A percentile compares a stretch with the other conserved stretches of the same genome.
Evolutionary conservation across 495 filamentous ascomycete species (phyloP).

Genomic region (Elaphomyces granulatus): DNA sequence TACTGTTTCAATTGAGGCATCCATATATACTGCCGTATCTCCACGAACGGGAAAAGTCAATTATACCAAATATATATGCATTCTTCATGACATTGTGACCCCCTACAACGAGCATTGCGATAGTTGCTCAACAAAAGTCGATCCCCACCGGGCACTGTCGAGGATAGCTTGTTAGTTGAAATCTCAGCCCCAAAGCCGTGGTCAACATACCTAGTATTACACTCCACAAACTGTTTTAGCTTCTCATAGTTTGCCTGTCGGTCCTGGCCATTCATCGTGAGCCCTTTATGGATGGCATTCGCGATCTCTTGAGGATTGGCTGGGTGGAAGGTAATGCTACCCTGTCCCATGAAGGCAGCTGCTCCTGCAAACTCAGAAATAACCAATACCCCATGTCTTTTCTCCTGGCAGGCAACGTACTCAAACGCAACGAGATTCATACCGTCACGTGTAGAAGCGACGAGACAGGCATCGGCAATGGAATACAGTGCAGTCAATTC

Average conservation of each 20-base stretch:
- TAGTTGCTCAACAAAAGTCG: slow-evolving; percentile 21
- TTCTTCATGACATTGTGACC: too few relatives aligned
- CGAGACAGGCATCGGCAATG: slow-evolving; percentile 76
- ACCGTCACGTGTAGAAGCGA: slow-evolving; percentile 83
- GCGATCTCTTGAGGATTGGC: slow-evolving; percentile 84
- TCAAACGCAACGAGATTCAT: slow-evolving; percentile 97
- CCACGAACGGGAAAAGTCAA: too few relatives aligned
- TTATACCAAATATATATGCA: too few relatives aligned
- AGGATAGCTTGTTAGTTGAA: slow-evolving; percentile 1
- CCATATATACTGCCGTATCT: too few relatives aligned
- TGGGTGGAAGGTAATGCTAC: slow-evolving; percentile 77
- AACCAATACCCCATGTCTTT: slow-evolving; percentile 76
- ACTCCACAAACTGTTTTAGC: slow-evolving; percentile 70
- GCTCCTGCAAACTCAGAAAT: slow-evolving; percentile 89
- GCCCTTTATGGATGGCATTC: slow-evolving; percentile 67
- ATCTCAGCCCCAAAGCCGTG: neutral
- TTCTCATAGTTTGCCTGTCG: slow-evolving; percentile 63
- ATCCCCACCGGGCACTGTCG: slow-evolving; percentile 20
- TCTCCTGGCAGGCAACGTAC: slow-evolving; percentile 79
- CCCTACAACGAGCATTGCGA: slow-evolving; percentile 8
- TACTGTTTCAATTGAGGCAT: too few relatives aligned
- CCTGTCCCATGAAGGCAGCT: slow-evolving; percentile 63
- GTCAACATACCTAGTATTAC: slow-evolving; percentile 56
- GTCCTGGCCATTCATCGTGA: slow-evolving; percentile 71
- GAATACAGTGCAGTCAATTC: slow-evolving; percentile 90